Percentiles rank a stretch among this genome's conserved stretches.
These are phyloP conservation scores for Monosporascus sp. DNA, from an alignment of 2,329 filamentous ascomycete genomes.

Conservation along the genomic window DNA sequence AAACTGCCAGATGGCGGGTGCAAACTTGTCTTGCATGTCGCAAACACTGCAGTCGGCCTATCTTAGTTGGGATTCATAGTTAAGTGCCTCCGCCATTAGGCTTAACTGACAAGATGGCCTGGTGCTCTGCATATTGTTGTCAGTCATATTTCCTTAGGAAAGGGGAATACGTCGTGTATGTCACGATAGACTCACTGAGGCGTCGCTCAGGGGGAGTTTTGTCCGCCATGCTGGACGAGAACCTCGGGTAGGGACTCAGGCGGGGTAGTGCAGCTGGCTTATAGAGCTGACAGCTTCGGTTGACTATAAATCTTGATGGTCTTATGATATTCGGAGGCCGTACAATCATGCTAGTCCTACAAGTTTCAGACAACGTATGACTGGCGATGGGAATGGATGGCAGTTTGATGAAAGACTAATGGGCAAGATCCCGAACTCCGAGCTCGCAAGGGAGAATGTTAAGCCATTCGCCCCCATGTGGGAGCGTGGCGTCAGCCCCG, in stretches of 20 bases:
- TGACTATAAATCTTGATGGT: not conserved
- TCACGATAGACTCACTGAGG: conserved; percentile 16
- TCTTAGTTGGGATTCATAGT: conserved; percentile 7
- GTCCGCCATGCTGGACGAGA: conserved; percentile 10
- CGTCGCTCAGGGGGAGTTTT: conserved; percentile 15
- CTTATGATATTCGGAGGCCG: not conserved
- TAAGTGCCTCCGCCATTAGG: too few species aligned
- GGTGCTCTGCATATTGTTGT: conserved; percentile 33
- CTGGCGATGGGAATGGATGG: not conserved
- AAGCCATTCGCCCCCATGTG: not conserved
- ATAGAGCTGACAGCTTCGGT: not conserved
- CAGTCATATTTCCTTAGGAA: not conserved
- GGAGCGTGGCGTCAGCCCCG: too few species aligned
- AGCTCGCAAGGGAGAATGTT: not conserved
- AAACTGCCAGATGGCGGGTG: conserved; percentile 76
- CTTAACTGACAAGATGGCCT: conserved; percentile 43
- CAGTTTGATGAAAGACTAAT: not conserved
- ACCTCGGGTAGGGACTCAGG: conserved; percentile 6
- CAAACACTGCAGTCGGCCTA: conserved; percentile 61
- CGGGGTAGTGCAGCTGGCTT: not conserved
- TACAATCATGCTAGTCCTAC: not conserved
- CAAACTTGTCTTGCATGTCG: conserved; percentile 92
- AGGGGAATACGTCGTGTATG: not conserved
- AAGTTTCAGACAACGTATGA: not conserved
- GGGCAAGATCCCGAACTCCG: not conserved